Base-by-base conservation (phyloP, 1,139 yeast genomes). In the Pichia sp. region DNA sequence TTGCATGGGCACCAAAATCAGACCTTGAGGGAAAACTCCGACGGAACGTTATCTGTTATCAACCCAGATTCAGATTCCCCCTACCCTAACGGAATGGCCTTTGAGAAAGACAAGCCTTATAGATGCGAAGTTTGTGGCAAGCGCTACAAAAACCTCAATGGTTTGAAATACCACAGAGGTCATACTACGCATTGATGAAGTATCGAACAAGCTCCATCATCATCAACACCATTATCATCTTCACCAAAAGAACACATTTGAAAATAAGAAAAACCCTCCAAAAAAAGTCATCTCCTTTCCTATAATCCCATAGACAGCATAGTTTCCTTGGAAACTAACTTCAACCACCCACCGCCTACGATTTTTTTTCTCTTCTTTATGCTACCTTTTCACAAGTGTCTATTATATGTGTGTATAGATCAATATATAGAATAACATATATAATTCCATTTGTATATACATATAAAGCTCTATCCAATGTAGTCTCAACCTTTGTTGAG, bases 81-180 rank as follows among this genome's bases (percentile, higher is more conserved):
- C 8, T 88, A 88, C 66, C 87, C 91, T 46, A 97, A 91, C 67
- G 96, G 96, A 7, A 82, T 85, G 60, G 96, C 93, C 39, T 81
- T 90, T 79, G 99, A 93, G 69, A 90, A 89, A 74, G 99, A 93
- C 73, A 95, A 95, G 72, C 99, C 99, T 36, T 93, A 93, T 69
- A 79, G 97, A 65, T 93, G 99, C 72, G 98, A 93, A 70, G 96
- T 93, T 46, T 93, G 99, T 71, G 98, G 98, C 52, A 95, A 93
- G 72, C 76, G 99, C 54, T 93, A 93, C 73, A 93, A 95, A 77
- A 93, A 93, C 67, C 76, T 93, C 64, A 93, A 93, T 69, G 99
- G 99, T 37, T 78, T 93, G 69, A 93, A 93, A 71, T 93, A 93
- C 69, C 99, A 93, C 69, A 81, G 98, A 62, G 98, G 97, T 25